A percentile compares a stretch with the other conserved stretches of the same genome.
Evolutionary conservation across 2,329 filamentous ascomycete species (phyloP).

Genomic region (Bipolaris victoriae): DNA sequence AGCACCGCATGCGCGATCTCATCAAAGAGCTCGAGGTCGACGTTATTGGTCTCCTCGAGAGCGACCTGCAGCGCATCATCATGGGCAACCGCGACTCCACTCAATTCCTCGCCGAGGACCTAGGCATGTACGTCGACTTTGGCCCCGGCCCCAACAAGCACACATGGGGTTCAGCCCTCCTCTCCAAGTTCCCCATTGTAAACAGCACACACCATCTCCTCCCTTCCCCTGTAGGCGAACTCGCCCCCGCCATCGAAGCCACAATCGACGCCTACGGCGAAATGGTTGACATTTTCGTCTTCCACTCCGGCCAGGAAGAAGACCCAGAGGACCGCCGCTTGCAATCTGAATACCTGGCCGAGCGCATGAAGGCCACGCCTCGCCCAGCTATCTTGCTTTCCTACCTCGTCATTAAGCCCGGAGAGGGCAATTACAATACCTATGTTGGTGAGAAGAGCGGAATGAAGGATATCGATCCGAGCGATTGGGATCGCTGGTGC

Average conservation of each 20-base stretch:
- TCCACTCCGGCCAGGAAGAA: conserved; percentile 98
- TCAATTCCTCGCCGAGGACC: conserved; percentile 91
- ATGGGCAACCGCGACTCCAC: conserved; percentile 99
- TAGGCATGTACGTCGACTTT: conserved; percentile 98
- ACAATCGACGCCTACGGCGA: conserved; percentile 92
- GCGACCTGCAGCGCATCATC: conserved; percentile 94
- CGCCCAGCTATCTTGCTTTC: conserved; percentile 85
- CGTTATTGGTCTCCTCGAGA: conserved; percentile 91
- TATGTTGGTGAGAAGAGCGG: conserved; percentile 86
- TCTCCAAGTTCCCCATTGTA: conserved; percentile 97
- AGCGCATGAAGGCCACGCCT: conserved; percentile 82
- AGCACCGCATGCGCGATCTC: conserved; percentile 88
- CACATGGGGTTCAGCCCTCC: conserved; percentile 90
- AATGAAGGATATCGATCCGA: conserved; percentile 93
- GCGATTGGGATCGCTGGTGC: conserved; percentile 97
- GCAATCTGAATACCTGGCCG: conserved; percentile 83
- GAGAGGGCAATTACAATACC: conserved; percentile 94
- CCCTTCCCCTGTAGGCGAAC: conserved; percentile 89
- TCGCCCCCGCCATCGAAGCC: conserved; percentile 96
- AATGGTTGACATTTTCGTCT: conserved; percentile 91
- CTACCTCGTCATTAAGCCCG: conserved; percentile 89
- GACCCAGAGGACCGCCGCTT: conserved; percentile 88
- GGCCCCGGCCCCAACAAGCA: conserved; percentile 98
- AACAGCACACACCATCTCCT: conserved; percentile 96
- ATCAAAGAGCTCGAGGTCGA: conserved; percentile 96